phyloP scores from a whole-genome alignment of 2,329 filamentous ascomycete genomes.

The Ampelomyces quisqualis region DNA sequence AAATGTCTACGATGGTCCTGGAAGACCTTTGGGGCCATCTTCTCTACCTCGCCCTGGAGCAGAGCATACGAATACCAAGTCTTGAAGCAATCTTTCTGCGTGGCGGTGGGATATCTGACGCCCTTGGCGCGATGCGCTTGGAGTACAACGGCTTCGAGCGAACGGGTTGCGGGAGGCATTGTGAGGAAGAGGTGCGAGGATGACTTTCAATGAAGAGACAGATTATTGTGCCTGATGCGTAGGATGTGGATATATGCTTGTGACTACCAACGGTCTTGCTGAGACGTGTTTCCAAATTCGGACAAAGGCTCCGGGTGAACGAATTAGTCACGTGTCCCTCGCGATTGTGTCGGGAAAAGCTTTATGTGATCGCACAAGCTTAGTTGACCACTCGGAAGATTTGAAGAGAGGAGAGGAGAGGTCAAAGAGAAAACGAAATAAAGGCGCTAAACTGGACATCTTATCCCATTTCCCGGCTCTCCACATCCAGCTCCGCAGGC shows the following conservation, averaged over 20 bases:
- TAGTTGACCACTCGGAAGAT: background rate
- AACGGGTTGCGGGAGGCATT: slow-evolving; percentile 33
- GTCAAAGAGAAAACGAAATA: background rate
- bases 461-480: slow-evolving; percentile 9
- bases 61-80: slow-evolving; percentile 43
- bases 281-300: background rate
- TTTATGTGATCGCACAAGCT: background rate
- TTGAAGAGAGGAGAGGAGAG: background rate
- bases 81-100: slow-evolving; percentile 39
- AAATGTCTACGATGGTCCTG: slow-evolving; percentile 29
- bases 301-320: slow-evolving; percentile 3
- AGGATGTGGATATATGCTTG: background rate
- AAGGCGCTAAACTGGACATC: background rate
- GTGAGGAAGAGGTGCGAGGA: background rate
- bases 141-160: slow-evolving; percentile 35
- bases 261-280: background rate
- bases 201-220: background rate
- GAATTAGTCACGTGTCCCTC: slow-evolving; percentile 1
- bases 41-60: slow-evolving; percentile 24
- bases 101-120: slow-evolving; percentile 32
- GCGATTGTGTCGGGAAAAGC: background rate
- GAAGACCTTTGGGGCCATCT: slow-evolving; percentile 18
- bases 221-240: background rate
- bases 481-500: slow-evolving; percentile 6
- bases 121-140: slow-evolving; percentile 41